Base-by-base conservation (phyloP, 345 rosid species). In the Hypericum perforatum region DNA sequence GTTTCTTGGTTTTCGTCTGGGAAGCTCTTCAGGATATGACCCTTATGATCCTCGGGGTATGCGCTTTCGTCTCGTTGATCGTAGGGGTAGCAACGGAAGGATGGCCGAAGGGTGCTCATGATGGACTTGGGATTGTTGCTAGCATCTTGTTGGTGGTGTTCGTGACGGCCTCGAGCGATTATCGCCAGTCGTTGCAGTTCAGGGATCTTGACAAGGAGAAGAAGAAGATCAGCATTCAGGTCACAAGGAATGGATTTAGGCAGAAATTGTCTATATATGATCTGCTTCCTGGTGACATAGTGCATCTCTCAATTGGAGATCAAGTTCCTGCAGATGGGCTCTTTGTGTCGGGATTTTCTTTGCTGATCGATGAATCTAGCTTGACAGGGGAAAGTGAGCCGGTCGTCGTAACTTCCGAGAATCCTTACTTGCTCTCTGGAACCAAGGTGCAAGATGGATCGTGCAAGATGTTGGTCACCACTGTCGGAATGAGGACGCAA, bases 11-110 rank as follows among this genome's bases (percentile, higher is more conserved):
- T 16, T 90, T 74, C 60, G 91, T 90, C 5, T 90, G 94, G 94
- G 97, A 90, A 76, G 97, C 97, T 43, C 82, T 90, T 54, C 94
- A 86, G 10, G 95, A 90, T 52, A 86, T 82, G 95, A 86, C 97
- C 11, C 85, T 90, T 0, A 78, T 86, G 95, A 86, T 90, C 57
- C 82, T 90, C 49, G 97, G 89, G 39, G 80, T 73, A 10, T 90
- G 97, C 44, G 94, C 95, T 40, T 76, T 90, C 15, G 79, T 86
- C 55, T 90, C 95, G 7, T 76, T 90, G 69, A 72, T 90, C n/a
- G 95, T 90, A 36, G 97, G 97, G 10, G 66, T 90, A 32, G 88
- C 79, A 52, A 79, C 84, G 68, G 97, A 90, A 79, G 97, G 95
- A 44, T 90, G 97, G 97, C 94, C 95, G 29, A 63, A 77, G 37